Evolutionary conservation across 75 land plant species (phyloP), one percentile per base, ranked within the genome.

Genomic region (Sequoiadendron giganteum): DNA sequence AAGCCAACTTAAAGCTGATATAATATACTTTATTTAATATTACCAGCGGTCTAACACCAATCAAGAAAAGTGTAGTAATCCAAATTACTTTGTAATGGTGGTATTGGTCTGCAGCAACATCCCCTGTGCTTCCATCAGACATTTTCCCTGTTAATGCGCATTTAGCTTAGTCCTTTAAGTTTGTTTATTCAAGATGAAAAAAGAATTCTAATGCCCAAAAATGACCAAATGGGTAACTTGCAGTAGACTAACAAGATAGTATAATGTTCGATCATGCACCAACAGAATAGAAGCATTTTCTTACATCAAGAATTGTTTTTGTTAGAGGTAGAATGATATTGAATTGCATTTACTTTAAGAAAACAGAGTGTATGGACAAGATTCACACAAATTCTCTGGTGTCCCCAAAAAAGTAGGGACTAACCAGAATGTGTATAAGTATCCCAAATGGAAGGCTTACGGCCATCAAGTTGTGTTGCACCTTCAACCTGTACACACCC

Each of bases 381-480:
- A 49, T 49, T 49, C 0, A 11, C 10, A 49, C 9, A 49, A 49
- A 11, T 49, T 49, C 10, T 11, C 11, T 49, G 9, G 6, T 7
- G 49, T 47, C 9, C 9, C 49, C 49, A 47, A 28, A n/a, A 72
- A 72, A 9, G 25, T 2, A 19, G 40, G 40, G 78, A 86, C 88
- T 49, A 85, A 93, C 94, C 92, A 65, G 85, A 40, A 28, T 95
- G 95, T 11, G 94, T 88, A 68, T 86, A 93, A 13, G 91, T 91
- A 79, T 96, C 96, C 96, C 96, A 96, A 34, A 96, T 93, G 88
- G 94, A 95, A 10, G 92, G 93, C 6, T 91, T 91, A 70, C 95
- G 90, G 5, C 97, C 97, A 90, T 91, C 97, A 87, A 93, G 93
- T 13, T 34, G 78, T 40, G 91, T 93, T 76, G 94, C 96, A 3